phyloP scores from a whole-genome alignment of 768 basidiomycete genomes.

The Leccinum disarticulatum region DNA sequence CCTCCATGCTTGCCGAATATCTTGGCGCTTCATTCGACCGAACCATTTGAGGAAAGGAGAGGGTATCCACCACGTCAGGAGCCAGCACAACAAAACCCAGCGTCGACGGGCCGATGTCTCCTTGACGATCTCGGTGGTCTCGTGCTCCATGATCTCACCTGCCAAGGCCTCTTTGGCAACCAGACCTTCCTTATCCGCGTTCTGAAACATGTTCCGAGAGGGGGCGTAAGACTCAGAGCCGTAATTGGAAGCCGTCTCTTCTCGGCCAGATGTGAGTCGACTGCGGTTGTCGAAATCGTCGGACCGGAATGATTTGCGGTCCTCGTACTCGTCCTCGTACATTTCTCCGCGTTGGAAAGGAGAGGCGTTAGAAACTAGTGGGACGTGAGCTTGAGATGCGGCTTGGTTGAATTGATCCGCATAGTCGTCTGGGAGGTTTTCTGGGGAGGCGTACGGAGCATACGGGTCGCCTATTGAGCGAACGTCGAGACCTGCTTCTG shows the following conservation, averaged over 20 bases:
- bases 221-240: conserved; percentile 95
- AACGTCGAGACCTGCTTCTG: conserved; percentile 64
- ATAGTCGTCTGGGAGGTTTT: conserved; percentile 43
- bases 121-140: conserved; percentile 84
- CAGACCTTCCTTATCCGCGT: conserved; percentile 68
- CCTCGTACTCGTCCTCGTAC: conserved; percentile 80
- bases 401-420: conserved; percentile 50
- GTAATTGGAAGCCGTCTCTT: conserved; percentile 77
- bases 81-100: conserved; percentile 88
- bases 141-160: conserved; percentile 83
- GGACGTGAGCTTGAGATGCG: conserved; percentile 69
- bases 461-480: conserved; percentile 66
- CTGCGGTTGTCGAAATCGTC: conserved; percentile 83
- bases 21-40: conserved; percentile 92
- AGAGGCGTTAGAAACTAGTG: conserved; percentile 80
- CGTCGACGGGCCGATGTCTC: conserved; percentile 76
- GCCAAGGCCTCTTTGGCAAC: conserved; percentile 82
- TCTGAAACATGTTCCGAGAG: conserved; percentile 93
- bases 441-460: conserved; percentile 68
- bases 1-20: conserved; percentile 95
- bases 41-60: conserved; percentile 62
- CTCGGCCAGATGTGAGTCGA: conserved; percentile 72
- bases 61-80: conserved; percentile 92
- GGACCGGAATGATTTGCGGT: conserved; percentile 67
- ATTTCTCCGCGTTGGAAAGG: conserved; percentile 76